Evolutionary conservation across 2,329 filamentous ascomycete species (phyloP), one percentile per base, ranked within the genome.

Genomic region (Coniella vitis): DNA sequence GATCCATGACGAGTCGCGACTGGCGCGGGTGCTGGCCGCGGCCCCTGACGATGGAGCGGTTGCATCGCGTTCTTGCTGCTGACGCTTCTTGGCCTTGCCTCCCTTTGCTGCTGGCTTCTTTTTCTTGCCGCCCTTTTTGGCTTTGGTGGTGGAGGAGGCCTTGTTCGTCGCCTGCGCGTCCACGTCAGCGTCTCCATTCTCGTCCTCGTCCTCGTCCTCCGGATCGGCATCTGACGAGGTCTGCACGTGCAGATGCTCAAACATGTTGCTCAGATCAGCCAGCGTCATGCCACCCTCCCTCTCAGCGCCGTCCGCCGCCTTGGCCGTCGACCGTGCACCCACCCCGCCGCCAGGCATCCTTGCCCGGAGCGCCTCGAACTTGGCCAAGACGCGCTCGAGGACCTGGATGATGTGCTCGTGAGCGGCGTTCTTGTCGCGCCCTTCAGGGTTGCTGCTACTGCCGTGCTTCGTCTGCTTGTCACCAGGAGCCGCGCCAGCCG

Each of bases 391-490:
- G 3, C 38, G 38, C 38, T 61, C 61, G 3, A 62, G 58, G 2
- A 63, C 57, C 17, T 51, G 48, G 45, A 62, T 60, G 37, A 60
- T 60, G 48, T 61, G 58, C 16, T 55, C 54, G 38, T 62, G 60
- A 2, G 50, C 51, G 3, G 51, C 49, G 20, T 59, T 61, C 45
- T 53, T 59, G 36, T 54, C 48, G 25, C 25, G 25, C 5, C 5
- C 25, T 29, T 29, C 25, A 5, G 25, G 25, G 10, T 5, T 29
- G 25, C 25, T 29, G 25, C 25, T 10, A 29, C 10, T 10, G 10
- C 47, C 55, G 52, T 36, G 58, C 13, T 21, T 52, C 56, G 8
- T 55, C 52, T 35, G 57, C n/a, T 29, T 10, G 25, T 29, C n/a
- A n/a, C n/a, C n/a, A 29, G 25, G 5, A 29, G 25, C 5, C 10